These are phyloP conservation scores for Fusarium cyanostomum DNA, from an alignment of 2,329 filamentous ascomycete genomes.

Conservation along the genomic window DNA sequence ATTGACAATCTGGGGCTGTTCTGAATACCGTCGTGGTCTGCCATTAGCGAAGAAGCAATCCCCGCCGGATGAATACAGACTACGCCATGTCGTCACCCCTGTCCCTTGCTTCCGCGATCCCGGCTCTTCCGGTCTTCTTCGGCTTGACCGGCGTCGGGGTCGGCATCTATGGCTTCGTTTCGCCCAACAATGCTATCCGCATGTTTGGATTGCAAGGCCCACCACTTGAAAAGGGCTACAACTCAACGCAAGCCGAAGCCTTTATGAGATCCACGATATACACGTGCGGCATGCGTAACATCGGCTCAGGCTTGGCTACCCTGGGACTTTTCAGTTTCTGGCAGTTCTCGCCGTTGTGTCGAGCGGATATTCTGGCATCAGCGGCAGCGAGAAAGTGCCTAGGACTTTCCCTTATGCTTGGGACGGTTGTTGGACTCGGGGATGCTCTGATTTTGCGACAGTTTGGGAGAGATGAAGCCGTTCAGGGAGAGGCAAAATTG, in stretches of 20 bases:
- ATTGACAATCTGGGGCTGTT: too few species aligned
- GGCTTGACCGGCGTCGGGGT: slow-evolving; percentile 12
- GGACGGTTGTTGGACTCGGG: slow-evolving; percentile 21
- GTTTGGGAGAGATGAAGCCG: slow-evolving; percentile 17
- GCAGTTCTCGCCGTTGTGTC: slow-evolving; percentile 23
- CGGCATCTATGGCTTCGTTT: slow-evolving; percentile 32
- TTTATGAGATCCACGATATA: slow-evolving; percentile 27
- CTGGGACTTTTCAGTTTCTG: slow-evolving; percentile 27
- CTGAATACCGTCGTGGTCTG: too few species aligned
- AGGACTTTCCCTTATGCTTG: slow-evolving; percentile 23
- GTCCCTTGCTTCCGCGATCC: slow-evolving; percentile 1
- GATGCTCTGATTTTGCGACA: slow-evolving; percentile 22
- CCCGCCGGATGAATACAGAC: too few species aligned
- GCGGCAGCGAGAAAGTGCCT: slow-evolving; percentile 14
- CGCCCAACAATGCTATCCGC: slow-evolving; percentile 17
- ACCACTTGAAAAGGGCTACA: not conserved
- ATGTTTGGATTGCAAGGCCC: slow-evolving; percentile 11
- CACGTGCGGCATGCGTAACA: slow-evolving; percentile 14
- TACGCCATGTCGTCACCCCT: slow-evolving; percentile 1
- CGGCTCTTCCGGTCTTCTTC: slow-evolving; percentile 23
- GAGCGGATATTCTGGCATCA: slow-evolving; percentile 1
- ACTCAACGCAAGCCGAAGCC: not conserved
- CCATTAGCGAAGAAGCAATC: too few species aligned
- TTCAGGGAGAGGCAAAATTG: slow-evolving; percentile 7
- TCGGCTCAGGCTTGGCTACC: slow-evolving; percentile 11